A percentile compares a stretch with the other conserved stretches of the same genome.
Conservation (phyloP, 2,329 filamentous ascomycete genomes). For the Aspergillus sp. region DNA sequence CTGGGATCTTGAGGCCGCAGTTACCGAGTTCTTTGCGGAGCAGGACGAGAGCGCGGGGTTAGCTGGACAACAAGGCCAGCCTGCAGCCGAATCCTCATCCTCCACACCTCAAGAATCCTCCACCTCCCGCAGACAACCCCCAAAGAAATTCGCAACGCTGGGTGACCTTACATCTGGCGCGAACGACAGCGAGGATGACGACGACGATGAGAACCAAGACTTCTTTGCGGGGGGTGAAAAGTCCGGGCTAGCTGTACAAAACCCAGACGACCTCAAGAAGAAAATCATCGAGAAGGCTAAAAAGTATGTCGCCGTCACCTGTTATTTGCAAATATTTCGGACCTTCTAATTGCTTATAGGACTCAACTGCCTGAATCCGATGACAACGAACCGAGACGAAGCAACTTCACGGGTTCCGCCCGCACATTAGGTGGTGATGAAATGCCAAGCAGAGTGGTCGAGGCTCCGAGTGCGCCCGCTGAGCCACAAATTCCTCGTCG, state of each 20-base stretch:
- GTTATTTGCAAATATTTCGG: background rate
- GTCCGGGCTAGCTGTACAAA: constrained; percentile 66
- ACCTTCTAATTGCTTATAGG: constrained; percentile 20
- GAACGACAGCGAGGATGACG: constrained; percentile 49
- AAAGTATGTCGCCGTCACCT: constrained; percentile 22
- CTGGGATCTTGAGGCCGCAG: constrained; percentile 67
- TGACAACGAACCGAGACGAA: constrained; percentile 43
- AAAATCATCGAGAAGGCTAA: constrained; percentile 51
- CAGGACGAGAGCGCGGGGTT: constrained; percentile 40
- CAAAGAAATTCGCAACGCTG: constrained; percentile 50
- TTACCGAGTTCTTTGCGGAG: constrained; percentile 60
- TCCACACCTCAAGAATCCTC: constrained; percentile 31
- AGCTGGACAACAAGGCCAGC: constrained; percentile 33
- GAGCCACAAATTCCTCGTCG: constrained; percentile 45
- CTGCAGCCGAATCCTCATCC: constrained; percentile 29
- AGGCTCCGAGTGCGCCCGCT: constrained; percentile 48
- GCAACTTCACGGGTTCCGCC: constrained; percentile 60
- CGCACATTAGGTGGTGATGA: constrained; percentile 67
- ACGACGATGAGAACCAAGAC: constrained; percentile 55
- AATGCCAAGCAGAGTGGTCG: constrained; percentile 57
- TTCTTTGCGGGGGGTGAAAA: constrained; percentile 67
- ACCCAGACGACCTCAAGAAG: constrained; percentile 57
- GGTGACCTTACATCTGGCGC: constrained; percentile 44
- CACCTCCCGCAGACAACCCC: constrained; percentile 29
- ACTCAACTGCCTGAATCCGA: constrained; percentile 37